phyloP scores from a whole-genome alignment of 805 yeast genomes.

The Monosporozyma aerobia region DNA sequence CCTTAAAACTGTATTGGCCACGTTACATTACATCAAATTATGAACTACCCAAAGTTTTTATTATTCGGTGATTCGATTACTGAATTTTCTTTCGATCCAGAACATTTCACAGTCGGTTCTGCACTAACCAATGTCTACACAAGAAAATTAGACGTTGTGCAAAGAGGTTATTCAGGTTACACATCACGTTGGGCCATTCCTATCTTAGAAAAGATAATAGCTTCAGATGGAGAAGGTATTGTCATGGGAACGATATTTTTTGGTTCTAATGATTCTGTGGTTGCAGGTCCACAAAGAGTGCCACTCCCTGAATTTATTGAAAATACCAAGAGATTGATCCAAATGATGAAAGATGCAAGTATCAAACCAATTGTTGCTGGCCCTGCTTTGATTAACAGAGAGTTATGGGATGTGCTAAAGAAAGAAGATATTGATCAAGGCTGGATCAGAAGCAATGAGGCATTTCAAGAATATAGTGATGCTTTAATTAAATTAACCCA shows the following conservation, averaged over 20 bases:
- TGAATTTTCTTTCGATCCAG: conserved; percentile 39
- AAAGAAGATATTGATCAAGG: conserved; percentile 32
- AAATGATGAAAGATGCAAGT: conserved; percentile 32
- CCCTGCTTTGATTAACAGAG: conserved; percentile 49
- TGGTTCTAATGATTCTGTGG: conserved; percentile 71
- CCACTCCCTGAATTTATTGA: conserved; percentile 38
- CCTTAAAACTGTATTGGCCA: too few species aligned
- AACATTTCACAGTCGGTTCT: conserved; percentile 42
- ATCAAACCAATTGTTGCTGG: conserved; percentile 52
- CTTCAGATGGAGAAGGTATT: conserved; percentile 39
- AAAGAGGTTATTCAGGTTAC: conserved; percentile 74
- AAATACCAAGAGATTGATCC: conserved; percentile 40
- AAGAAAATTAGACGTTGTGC: conserved; percentile 57
- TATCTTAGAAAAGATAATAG: conserved; percentile 43
- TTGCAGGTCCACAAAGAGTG: conserved; percentile 40
- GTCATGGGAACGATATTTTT: conserved; percentile 50
- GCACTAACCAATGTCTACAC: conserved; percentile 43
- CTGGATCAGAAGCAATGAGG: conserved; percentile 37
- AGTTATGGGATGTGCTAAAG: conserved; percentile 31
- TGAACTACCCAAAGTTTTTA: conserved; percentile 33
- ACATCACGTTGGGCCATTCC: conserved; percentile 51
- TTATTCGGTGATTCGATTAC: conserved; percentile 13
- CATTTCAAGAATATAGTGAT: conserved; percentile 41
- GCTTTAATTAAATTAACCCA: conserved; percentile 40
- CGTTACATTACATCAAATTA: neutral